Percentiles rank a stretch among this genome's conserved stretches.
phyloP scores from a whole-genome alignment of 2,329 filamentous ascomycete genomes.

The Tolypocladium endophyticum region DNA sequence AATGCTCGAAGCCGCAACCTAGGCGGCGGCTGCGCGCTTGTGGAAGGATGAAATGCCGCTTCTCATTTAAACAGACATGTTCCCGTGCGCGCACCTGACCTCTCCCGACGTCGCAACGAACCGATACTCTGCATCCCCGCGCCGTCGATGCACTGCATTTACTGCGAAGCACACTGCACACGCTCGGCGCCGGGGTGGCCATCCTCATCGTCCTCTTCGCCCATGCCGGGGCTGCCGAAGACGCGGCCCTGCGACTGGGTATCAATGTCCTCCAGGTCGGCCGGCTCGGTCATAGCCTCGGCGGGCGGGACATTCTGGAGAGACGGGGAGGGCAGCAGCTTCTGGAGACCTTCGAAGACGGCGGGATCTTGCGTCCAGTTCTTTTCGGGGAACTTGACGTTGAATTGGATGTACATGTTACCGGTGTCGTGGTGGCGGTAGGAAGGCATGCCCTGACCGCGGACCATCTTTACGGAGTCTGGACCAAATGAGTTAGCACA shows the following conservation, averaged over 20 bases:
- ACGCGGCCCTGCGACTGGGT: conserved; percentile 53
- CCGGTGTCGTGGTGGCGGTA: conserved; percentile 89
- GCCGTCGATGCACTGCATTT: conserved; percentile 25
- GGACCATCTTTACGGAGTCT: conserved; percentile 90
- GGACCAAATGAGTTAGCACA: conserved; percentile 3
- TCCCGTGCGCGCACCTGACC: conserved; percentile 8
- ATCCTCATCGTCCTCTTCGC: conserved; percentile 71
- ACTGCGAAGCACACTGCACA: conserved; percentile 82
- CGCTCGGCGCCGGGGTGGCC: conserved; percentile 66
- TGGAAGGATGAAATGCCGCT: conserved; percentile 3
- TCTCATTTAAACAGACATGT: conserved; percentile 4
- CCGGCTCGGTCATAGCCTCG: conserved; percentile 88
- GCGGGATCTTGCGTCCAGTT: conserved; percentile 55
- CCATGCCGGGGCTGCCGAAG: conserved; percentile 49
- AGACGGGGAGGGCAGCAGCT: conserved; percentile 64
- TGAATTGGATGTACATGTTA: conserved; percentile 95
- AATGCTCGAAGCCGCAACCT: conserved; percentile 15
- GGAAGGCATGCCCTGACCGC: conserved; percentile 95
- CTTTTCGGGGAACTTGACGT: conserved; percentile 90
- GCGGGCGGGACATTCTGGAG: conserved; percentile 57
- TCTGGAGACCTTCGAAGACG: conserved; percentile 70
- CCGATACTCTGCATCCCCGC: background rate
- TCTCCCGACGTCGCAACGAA: background rate
- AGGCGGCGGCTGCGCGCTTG: conserved; percentile 3
- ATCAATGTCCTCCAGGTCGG: conserved; percentile 77